A percentile compares a stretch with the other conserved stretches of the same genome.
Conservation (phyloP, 495 filamentous ascomycete species). For the Neurospora tetrasperma region DNA sequence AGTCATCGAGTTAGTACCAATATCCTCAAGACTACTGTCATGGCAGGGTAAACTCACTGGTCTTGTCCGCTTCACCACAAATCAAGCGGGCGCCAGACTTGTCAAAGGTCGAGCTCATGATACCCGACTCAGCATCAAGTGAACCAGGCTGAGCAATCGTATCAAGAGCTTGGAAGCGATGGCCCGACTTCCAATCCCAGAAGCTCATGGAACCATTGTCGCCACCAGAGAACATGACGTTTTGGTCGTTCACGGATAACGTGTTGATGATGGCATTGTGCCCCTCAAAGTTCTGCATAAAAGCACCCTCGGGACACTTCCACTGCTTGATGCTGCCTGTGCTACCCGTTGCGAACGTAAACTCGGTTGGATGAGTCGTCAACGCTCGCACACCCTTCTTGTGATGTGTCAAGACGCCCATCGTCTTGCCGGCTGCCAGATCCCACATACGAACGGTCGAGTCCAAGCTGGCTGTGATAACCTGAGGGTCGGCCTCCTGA, state of each 20-base stretch:
- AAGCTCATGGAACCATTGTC: conserved; percentile 96
- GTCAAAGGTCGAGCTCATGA: conserved; percentile 90
- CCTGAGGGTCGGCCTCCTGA: conserved; percentile 93
- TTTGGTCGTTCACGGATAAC: conserved; percentile 85
- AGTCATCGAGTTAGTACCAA: conserved; percentile 16
- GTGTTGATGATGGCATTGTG: conserved; percentile 96
- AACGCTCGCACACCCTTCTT: conserved; percentile 93
- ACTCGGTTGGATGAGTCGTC: conserved; percentile 80
- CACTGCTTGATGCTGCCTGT: conserved; percentile 97
- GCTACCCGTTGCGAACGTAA: conserved; percentile 89
- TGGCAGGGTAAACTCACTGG: conserved; percentile 39
- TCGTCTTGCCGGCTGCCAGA: conserved; percentile 88
- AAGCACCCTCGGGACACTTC: conserved; percentile 96
- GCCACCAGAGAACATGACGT: conserved; percentile 88
- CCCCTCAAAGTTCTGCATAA: conserved; percentile 99
- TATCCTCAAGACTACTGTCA: background rate
- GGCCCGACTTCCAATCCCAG: conserved; percentile 98
- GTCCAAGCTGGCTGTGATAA: conserved; percentile 86
- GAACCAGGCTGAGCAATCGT: conserved; percentile 90
- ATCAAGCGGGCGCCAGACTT: conserved; percentile 80
- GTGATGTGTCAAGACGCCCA: conserved; percentile 94
- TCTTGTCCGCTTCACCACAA: conserved; percentile 94
- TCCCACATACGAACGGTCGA: conserved; percentile 93
- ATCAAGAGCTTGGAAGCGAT: conserved; percentile 78
- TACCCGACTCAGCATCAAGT: conserved; percentile 84